Evolutionary conservation across 495 filamentous ascomycete genomes (phyloP).

Genomic region (Niebla homalea): DNA sequence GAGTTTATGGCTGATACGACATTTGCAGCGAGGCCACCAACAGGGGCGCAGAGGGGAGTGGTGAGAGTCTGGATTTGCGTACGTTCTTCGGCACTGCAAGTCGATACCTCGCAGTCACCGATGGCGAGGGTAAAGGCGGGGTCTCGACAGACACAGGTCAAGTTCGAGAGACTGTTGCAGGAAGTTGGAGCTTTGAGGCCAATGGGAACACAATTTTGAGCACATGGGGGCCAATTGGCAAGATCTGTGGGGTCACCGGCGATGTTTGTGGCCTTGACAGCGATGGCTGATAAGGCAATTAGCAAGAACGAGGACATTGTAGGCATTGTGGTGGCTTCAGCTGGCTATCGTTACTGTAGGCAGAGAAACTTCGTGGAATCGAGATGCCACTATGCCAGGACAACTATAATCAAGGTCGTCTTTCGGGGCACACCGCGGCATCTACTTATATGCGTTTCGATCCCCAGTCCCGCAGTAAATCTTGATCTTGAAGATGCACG

Average conservation of each 20-base stretch:
- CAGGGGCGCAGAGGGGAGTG: conserved; percentile 1
- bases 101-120: conserved; percentile 1
- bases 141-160: conserved; percentile 4
- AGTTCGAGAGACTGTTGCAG: conserved; percentile 7
- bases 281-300: neutral
- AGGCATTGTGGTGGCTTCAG: conserved; percentile 25
- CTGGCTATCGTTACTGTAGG: too few relatives aligned
- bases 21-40: neutral
- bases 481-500: too few relatives aligned
- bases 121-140: neutral
- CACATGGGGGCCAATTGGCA: conserved; percentile 6
- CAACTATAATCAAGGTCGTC: too few relatives aligned
- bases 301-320: neutral
- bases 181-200: neutral
- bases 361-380: too few relatives aligned
- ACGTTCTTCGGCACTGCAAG: conserved; percentile 4
- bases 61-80: neutral
- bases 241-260: conserved; percentile 5
- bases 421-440: too few relatives aligned
- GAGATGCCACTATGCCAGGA: too few relatives aligned
- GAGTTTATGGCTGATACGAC: neutral
- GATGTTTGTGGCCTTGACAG: neutral
- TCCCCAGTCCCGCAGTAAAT: too few relatives aligned
- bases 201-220: conserved; percentile 3
- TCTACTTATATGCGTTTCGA: too few relatives aligned